These are phyloP conservation scores for Backusella liffmaniae DNA, from an alignment of 192 early-diverging fungal species.

Conservation along the genomic window DNA sequence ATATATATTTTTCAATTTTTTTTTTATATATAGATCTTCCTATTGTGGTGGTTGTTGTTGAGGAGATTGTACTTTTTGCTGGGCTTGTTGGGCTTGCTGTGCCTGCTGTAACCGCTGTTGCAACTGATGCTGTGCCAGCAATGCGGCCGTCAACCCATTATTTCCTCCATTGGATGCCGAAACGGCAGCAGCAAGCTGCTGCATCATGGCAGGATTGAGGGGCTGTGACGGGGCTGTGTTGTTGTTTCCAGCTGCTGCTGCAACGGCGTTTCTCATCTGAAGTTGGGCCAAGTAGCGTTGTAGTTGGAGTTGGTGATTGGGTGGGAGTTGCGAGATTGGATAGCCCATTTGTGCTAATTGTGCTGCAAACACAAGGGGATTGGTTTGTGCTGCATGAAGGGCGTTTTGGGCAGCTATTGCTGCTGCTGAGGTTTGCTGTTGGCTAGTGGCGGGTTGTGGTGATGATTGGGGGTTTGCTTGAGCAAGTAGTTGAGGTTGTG, in stretches of 20 bases:
- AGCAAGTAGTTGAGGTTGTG: background rate
- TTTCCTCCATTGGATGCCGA: slow-evolving; percentile 16
- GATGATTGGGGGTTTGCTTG: slow-evolving; percentile 11
- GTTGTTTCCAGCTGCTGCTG: background rate
- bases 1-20: background rate
- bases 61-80: background rate
- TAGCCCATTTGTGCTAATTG: slow-evolving; percentile 38
- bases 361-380: slow-evolving; percentile 22
- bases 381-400: slow-evolving; percentile 2
- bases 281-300: slow-evolving; percentile 37
- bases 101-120: background rate
- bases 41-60: slow-evolving; percentile 2
- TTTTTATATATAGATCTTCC: background rate
- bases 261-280: slow-evolving; percentile 28
- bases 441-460: background rate
- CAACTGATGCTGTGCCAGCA: slow-evolving; percentile 9
- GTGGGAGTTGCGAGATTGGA: slow-evolving; percentile 22
- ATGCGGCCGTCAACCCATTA: slow-evolving; percentile 12
- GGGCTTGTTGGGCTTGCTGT: background rate
- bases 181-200: slow-evolving; percentile 19
- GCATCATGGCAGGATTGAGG: slow-evolving; percentile 3
- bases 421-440: background rate
- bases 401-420: slow-evolving; percentile 15
- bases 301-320: slow-evolving; percentile 26
- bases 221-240: background rate